These are phyloP conservation scores for Aspergillus sp. DNA, from an alignment of 2,329 filamentous ascomycete species.

Conservation along the genomic window DNA sequence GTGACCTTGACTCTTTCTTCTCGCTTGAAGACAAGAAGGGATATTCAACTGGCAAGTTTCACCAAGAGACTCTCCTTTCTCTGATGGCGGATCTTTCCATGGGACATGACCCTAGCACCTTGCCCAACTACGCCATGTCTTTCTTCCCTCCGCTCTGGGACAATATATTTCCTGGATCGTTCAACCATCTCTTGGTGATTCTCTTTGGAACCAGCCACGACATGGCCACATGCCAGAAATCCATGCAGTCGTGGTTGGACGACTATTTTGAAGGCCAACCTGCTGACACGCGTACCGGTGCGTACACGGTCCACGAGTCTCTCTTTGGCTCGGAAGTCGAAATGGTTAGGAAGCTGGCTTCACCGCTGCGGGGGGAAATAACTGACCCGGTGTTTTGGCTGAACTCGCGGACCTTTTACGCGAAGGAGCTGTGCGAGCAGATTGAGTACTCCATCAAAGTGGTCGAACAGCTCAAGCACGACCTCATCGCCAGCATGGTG, in stretches of 20 bases:
- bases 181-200: slow-evolving; percentile 15
- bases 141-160: slow-evolving; percentile 4
- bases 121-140: slow-evolving; percentile 6
- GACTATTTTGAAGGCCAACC: slow-evolving; percentile 19
- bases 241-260: slow-evolving; percentile 56
- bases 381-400: slow-evolving; percentile 11
- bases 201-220: slow-evolving; percentile 38
- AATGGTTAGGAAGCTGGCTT: slow-evolving; percentile 14
- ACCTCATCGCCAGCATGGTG: slow-evolving; percentile 6
- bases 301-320: slow-evolving; percentile 8
- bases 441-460: slow-evolving; percentile 12
- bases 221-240: slow-evolving; percentile 56
- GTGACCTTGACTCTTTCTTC: no score
- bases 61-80: not conserved
- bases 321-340: slow-evolving; percentile 14
- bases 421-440: slow-evolving; percentile 6
- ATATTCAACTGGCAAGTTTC: not conserved
- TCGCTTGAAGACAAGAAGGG: no score
- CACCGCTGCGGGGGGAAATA: slow-evolving; percentile 12
- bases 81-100: slow-evolving; percentile 7
- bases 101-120: slow-evolving; percentile 13
- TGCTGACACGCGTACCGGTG: slow-evolving; percentile 1
- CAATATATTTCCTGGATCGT: slow-evolving; percentile 13
- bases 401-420: slow-evolving; percentile 5
- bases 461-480: slow-evolving; percentile 15